Evolutionary conservation across 495 filamentous ascomycete species (phyloP).

Genomic region (Neurospora sp.): DNA sequence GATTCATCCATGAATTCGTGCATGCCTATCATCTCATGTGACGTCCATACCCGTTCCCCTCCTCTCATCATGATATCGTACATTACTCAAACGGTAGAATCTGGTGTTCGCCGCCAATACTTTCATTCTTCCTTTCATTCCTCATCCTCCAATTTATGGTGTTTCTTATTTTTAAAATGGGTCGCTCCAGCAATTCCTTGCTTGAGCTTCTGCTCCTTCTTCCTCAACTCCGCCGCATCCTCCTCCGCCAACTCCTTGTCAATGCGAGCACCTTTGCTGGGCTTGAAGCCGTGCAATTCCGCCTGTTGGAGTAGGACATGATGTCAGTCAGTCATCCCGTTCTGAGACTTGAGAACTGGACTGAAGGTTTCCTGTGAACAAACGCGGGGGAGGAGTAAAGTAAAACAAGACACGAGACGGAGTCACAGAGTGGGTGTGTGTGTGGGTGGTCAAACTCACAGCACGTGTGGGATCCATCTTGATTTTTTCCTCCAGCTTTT

Average conservation of each 20-base stretch:
- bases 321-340: background rate
- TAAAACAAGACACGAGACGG: background rate
- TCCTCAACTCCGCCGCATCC: conserved; percentile 13
- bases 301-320: conserved; percentile 5
- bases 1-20: background rate
- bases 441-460: background rate
- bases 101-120: background rate
- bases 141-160: background rate
- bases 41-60: background rate
- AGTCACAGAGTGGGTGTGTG: background rate
- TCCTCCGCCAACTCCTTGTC: conserved; percentile 20
- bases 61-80: background rate
- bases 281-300: conserved; percentile 13
- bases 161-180: background rate
- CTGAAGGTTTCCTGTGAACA: background rate
- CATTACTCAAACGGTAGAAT: background rate
- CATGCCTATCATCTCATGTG: background rate
- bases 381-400: background rate
- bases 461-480: conserved; percentile 18
- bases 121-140: background rate
- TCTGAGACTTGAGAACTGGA: background rate
- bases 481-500: conserved; percentile 4
- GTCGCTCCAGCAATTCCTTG: background rate
- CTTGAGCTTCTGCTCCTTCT: conserved; percentile 8
- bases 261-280: conserved; percentile 13